These are phyloP conservation scores for Syncephalastrum racemosum DNA, from an alignment of 371 early-diverging fungal genomes.

Conservation along the genomic window DNA sequence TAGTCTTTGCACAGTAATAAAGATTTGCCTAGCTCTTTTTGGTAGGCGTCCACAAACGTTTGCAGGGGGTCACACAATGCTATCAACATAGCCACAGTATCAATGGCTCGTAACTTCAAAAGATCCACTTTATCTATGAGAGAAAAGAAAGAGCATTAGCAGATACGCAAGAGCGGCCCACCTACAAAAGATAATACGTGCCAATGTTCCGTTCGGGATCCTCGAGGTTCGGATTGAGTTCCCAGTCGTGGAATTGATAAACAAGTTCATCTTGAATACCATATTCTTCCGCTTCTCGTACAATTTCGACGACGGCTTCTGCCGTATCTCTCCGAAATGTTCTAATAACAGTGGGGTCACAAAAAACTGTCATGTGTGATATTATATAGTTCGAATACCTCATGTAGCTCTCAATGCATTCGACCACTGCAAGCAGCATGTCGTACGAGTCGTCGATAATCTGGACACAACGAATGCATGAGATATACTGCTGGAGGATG, in stretches of 20 bases:
- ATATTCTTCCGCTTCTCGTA: constrained; percentile 21
- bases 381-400: constrained; percentile 14
- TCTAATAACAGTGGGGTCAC: constrained; percentile 5
- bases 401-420: constrained; percentile 25
- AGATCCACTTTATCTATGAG: constrained; percentile 8
- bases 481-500: constrained; percentile 32
- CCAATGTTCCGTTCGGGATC: too few species aligned
- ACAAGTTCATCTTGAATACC: constrained; percentile 15
- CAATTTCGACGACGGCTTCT: constrained; percentile 27
- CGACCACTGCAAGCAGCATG: constrained; percentile 25
- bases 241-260: constrained; percentile 25
- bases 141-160: not conserved
- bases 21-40: constrained; percentile 21
- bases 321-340: constrained; percentile 25
- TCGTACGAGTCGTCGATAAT: constrained; percentile 36
- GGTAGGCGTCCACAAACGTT: constrained; percentile 29
- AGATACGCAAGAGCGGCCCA: too few species aligned
- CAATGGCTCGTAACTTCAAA: constrained; percentile 23
- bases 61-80: constrained; percentile 28
- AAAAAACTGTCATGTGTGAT: not conserved
- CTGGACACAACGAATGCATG: constrained; percentile 32
- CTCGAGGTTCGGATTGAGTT: constrained; percentile 13
- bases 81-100: constrained; percentile 35
- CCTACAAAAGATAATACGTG: too few species aligned
- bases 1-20: constrained; percentile 24